Conservation (phyloP, 2,329 filamentous ascomycete species). For the Diaporthe vexans region DNA sequence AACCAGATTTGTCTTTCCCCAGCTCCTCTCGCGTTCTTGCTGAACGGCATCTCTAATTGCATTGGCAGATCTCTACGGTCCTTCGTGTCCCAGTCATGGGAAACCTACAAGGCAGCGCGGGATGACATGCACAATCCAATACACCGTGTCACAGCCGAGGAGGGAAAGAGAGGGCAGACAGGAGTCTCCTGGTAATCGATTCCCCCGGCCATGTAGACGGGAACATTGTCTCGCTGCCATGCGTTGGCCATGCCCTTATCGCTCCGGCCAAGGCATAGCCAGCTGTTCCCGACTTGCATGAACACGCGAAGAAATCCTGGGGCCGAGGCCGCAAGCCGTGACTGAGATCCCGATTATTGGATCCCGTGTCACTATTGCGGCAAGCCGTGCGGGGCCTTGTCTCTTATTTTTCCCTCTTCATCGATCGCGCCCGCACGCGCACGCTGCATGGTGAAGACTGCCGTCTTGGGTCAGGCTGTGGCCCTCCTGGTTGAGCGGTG, state of each 20-base stretch:
- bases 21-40: neutral
- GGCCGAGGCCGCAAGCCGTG: slow-evolving; percentile 17
- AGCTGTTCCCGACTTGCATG: slow-evolving; percentile 28
- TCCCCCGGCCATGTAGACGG: neutral
- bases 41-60: slow-evolving; percentile 24
- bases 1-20: neutral
- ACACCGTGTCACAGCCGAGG: neutral
- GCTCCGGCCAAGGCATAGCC: neutral
- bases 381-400: neutral
- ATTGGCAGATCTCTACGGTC: neutral
- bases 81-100: neutral
- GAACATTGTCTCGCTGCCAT: slow-evolving; percentile 23
- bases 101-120: slow-evolving; percentile 4
- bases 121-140: neutral
- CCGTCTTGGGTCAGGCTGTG: neutral
- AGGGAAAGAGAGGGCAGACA: neutral
- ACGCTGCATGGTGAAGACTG: neutral
- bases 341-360: slow-evolving; percentile 14
- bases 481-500: neutral
- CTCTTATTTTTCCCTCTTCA: slow-evolving; percentile 6
- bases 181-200: slow-evolving; percentile 21
- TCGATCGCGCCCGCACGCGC: neutral
- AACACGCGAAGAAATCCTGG: neutral
- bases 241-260: slow-evolving; percentile 27
- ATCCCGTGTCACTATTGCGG: slow-evolving; percentile 27